Conservation (phyloP, 2,329 filamentous ascomycete species). For the Corniculantispora saksenae region DNA sequence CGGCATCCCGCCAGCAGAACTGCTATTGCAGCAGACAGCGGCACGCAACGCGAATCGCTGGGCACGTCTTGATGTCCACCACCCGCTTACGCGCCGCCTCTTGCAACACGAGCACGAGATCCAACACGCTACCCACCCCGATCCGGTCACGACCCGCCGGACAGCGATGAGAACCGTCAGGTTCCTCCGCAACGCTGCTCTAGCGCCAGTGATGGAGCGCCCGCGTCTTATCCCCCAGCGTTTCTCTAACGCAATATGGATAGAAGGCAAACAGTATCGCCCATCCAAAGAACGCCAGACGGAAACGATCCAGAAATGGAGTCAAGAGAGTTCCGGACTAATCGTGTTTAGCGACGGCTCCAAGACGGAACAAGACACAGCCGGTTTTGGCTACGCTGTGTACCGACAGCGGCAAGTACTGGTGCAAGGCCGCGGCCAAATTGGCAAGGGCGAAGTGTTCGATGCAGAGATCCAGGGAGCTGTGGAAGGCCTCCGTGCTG, state of each 20-base stretch:
- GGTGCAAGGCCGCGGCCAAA: not conserved
- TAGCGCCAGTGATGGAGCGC: no score
- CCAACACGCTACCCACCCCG: not conserved
- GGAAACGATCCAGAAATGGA: no score
- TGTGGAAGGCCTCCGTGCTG: not conserved
- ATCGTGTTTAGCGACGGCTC: not conserved
- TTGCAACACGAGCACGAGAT: slow-evolving; percentile 4
- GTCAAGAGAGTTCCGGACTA: not conserved
- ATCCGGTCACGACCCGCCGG: no score
- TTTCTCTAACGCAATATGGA: no score
- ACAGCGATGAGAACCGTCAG: no score
- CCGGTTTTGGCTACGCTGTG: not conserved
- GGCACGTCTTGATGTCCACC: not conserved
- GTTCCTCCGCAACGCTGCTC: no score
- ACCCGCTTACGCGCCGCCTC: slow-evolving; percentile 2
- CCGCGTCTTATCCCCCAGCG: no score
- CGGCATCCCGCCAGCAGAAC: slow-evolving; percentile 17
- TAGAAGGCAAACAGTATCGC: no score
- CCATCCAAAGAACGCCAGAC: no score
- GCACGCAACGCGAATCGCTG: not conserved
- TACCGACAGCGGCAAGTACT: not conserved
- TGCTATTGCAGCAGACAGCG: not conserved
- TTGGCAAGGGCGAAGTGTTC: not conserved
- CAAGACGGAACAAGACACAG: not conserved
- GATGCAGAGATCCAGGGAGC: not conserved